Base-by-base conservation (phyloP, 768 basidiomycete species). In the Termitomyces sp. region DNA sequence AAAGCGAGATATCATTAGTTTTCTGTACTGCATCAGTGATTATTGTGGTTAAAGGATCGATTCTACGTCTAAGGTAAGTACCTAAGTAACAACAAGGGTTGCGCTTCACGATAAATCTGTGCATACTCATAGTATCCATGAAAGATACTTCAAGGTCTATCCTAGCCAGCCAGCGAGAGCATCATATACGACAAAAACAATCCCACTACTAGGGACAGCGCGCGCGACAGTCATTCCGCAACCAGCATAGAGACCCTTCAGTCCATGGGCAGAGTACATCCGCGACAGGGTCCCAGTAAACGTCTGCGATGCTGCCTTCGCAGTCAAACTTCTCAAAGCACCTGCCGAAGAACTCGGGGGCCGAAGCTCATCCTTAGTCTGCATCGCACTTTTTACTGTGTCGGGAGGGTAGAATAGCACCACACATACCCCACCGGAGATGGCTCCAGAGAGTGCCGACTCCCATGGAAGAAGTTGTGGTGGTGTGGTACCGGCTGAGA, bases 161-260 rank as follows among this genome's bases (percentile, higher is more conserved):
- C 73, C 71, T 65, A 78, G 70, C 69, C 73, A 75, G 3, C 75
- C 70, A 34, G 73, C 73, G 56, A 96, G 73, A 33, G 85, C 88
- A 67, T 96, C 92, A 64, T 94, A 98, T 52, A 98, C 90, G 63
- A 92, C 74, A 69, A 98, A 98, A 55, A 98, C 94, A 56, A 98
- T 80, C 5, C 91, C 95, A 68, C 90, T 93, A 68, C 90, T 93
- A 9, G 94, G 94, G 54, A 94, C 85, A 7, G 88, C 85, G 56
- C 94, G 77, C 44, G 86, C 82, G 18, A 92, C 86, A 0, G 95
- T 98, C 68, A 98, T 85, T 12, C 94, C 94, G 68, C 91, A 94
- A 0, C 96, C 96, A 26, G 92, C 89, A 72, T 98, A 98, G 64
- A 97, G 70, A 2, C 95, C 96, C 47, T 78, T 79, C 7, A 97